Evolutionary conservation across 1,284 basidiomycete species (phyloP).

Genomic region (Takashimella tepidaria): DNA sequence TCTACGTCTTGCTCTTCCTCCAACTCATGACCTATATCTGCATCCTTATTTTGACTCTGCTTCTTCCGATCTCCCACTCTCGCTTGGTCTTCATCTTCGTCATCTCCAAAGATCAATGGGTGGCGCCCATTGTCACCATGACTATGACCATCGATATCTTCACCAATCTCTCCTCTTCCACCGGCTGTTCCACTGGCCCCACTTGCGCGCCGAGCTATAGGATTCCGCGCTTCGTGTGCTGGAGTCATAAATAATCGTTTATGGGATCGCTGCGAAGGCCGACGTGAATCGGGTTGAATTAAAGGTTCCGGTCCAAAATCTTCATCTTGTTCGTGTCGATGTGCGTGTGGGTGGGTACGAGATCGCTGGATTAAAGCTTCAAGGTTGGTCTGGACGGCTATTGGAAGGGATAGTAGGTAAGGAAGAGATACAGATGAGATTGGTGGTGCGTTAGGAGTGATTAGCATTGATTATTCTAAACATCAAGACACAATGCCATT

Average conservation of each 20-base stretch:
- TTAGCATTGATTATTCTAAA: no score
- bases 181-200: neutral
- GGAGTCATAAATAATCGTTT: neutral
- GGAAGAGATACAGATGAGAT: slow-evolving; percentile 1
- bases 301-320: neutral
- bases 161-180: neutral
- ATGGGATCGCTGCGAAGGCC: neutral
- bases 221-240: neutral
- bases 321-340: slow-evolving; percentile 7
- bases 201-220: no score
- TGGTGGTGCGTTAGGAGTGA: neutral
- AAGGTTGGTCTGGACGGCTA: slow-evolving; percentile 43
- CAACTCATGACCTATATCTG: no score
- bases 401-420: neutral
- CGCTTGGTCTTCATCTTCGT: neutral
- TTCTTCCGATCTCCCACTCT: no score
- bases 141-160: no score
- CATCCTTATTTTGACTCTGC: no score
- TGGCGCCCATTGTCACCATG: no score
- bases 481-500: no score
- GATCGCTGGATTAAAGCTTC: slow-evolving; percentile 43
- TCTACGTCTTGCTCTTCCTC: neutral
- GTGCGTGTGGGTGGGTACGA: slow-evolving; percentile 25
- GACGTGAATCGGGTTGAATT: neutral
- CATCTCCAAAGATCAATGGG: neutral